These are phyloP conservation scores for Aspergillus quadrilineatus DNA, from an alignment of 2,329 filamentous ascomycete species.

Conservation along the genomic window DNA sequence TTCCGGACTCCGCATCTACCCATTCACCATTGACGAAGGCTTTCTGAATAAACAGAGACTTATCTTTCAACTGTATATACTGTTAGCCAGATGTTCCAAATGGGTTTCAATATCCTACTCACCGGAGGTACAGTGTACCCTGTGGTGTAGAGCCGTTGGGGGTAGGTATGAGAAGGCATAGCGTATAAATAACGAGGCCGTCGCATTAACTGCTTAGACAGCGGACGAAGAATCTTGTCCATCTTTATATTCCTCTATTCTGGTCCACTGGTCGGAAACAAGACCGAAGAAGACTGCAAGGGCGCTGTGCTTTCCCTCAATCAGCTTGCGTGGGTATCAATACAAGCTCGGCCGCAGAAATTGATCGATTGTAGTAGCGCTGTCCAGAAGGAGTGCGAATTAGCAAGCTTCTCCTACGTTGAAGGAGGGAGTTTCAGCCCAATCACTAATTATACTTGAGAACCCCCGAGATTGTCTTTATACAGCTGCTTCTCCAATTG, in stretches of 20 bases:
- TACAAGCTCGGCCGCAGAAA: not conserved
- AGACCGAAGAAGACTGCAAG: not conserved
- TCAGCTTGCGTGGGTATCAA: slow-evolving; percentile 15
- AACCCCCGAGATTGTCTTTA: not conserved
- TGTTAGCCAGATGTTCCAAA: slow-evolving; percentile 5
- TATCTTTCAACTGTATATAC: slow-evolving; percentile 65
- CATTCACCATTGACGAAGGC: slow-evolving; percentile 91
- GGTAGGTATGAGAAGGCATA: slow-evolving; percentile 31
- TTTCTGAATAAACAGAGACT: slow-evolving; percentile 79
- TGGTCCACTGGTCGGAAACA: not conserved
- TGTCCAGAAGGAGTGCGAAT: not conserved
- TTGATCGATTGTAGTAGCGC: not conserved
- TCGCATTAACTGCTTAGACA: slow-evolving; percentile 38
- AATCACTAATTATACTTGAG: not conserved
- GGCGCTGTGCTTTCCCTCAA: slow-evolving; percentile 14
- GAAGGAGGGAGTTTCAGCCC: not conserved
- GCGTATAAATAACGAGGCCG: slow-evolving; percentile 37
- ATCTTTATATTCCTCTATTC: slow-evolving; percentile 21
- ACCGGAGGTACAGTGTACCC: slow-evolving; percentile 43
- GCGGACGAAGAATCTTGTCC: slow-evolving; percentile 37
- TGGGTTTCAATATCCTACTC: slow-evolving; percentile 11
- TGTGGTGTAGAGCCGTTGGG: slow-evolving; percentile 44
- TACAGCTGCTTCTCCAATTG: not conserved
- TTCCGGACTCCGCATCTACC: slow-evolving; percentile 78
- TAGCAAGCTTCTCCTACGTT: not conserved